These are phyloP conservation scores for Sicyos baderoa DNA, from an alignment of 306 rosid genomes.

Conservation along the genomic window DNA sequence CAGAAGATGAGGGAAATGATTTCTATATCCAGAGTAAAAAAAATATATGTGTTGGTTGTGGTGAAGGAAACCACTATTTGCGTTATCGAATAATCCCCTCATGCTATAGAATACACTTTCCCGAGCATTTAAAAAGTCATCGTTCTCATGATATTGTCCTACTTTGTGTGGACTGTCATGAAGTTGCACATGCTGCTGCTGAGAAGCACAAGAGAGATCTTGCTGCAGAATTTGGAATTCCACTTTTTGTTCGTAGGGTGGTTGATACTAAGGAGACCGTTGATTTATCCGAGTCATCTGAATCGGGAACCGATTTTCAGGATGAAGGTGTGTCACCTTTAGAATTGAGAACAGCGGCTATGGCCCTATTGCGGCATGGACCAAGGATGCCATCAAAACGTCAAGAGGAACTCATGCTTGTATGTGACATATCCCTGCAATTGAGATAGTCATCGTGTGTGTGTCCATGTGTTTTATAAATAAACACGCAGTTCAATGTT, in stretches of 20 bases:
- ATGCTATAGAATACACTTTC: constrained; percentile 89
- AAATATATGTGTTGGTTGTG: constrained; percentile 92
- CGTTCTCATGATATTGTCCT: constrained; percentile 95
- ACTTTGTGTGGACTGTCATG: constrained; percentile 97
- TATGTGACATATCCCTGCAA: constrained; percentile 19
- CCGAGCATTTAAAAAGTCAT: constrained; percentile 94
- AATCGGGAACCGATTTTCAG: constrained; percentile 26
- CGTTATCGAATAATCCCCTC: constrained; percentile 92
- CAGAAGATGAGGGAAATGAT: constrained; percentile 93
- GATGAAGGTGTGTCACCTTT: constrained; percentile 88
- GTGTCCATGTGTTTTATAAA: background rate
- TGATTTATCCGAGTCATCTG: constrained; percentile 24
- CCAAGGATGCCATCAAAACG: constrained; percentile 80
- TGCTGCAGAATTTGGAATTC: constrained; percentile 84
- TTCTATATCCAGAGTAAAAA: constrained; percentile 87
- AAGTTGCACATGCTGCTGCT: constrained; percentile 93
- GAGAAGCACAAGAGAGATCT: constrained; percentile 75
- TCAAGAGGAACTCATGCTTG: constrained; percentile 66
- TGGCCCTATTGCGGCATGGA: constrained; percentile 90
- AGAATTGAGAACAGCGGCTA: constrained; percentile 78
- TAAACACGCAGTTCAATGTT: constrained; percentile 1
- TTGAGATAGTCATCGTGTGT: background rate
- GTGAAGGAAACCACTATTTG: constrained; percentile 83
- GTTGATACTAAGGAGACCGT: constrained; percentile 41
- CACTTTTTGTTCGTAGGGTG: constrained; percentile 71